Evolutionary conservation across 371 early-diverging fungal species (phyloP).

Genomic region (Caulochytrium protostelioides): DNA sequence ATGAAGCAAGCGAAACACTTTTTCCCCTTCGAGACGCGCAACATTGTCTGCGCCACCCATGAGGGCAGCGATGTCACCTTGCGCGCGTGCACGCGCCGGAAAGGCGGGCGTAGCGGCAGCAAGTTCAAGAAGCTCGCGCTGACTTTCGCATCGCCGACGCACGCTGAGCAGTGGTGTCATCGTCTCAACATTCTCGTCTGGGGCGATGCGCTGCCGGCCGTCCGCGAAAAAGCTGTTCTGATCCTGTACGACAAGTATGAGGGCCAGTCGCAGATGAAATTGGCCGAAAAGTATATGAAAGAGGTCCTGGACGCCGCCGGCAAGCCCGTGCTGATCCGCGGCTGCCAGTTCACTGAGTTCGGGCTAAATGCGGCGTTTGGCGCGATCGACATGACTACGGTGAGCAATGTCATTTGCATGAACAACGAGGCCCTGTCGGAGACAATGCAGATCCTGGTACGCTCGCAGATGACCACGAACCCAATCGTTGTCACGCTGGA

Average conservation of each 20-base stretch:
- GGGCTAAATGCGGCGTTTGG: no score
- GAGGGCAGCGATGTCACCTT: slow-evolving; percentile 7
- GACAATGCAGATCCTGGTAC: no score
- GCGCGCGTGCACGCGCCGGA: slow-evolving; percentile 12
- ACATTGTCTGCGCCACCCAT: slow-evolving; percentile 9
- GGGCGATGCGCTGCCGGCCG: slow-evolving; percentile 10
- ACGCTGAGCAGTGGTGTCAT: slow-evolving; percentile 9
- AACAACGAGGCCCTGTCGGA: no score
- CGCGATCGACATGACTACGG: no score
- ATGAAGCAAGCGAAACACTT: slow-evolving; percentile 12
- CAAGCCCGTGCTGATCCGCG: no score
- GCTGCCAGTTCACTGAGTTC: no score
- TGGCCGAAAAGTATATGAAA: slow-evolving; percentile 20
- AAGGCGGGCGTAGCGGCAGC: slow-evolving; percentile 13
- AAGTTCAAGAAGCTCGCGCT: slow-evolving; percentile 16
- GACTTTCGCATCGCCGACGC: slow-evolving; percentile 4
- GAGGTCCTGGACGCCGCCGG: slow-evolving; percentile 13
- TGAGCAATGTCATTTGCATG: no score
- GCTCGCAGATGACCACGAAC: no score
- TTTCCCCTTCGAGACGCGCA: slow-evolving; percentile 14
- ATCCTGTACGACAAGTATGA: slow-evolving; percentile 22
- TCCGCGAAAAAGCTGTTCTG: slow-evolving; percentile 7
- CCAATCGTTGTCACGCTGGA: no score
- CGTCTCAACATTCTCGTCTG: slow-evolving; percentile 10
- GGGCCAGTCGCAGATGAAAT: slow-evolving; percentile 12